Percentiles rank a stretch among this genome's conserved stretches.
phyloP scores from a whole-genome alignment of 306 rosid genomes.

The Prunus mira region DNA sequence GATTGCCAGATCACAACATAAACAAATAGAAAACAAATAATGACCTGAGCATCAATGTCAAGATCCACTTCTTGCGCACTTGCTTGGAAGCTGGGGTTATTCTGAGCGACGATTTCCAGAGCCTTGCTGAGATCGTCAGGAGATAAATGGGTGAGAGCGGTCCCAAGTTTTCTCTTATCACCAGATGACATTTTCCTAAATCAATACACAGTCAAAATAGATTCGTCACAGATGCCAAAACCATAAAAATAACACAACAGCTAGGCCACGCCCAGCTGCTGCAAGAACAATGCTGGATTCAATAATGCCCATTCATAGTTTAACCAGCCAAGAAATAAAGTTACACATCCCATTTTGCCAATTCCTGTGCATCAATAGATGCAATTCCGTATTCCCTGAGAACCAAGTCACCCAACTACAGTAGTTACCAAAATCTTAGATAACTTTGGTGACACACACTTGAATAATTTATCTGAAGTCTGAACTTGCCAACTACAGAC shows the following conservation, averaged over 20 bases:
- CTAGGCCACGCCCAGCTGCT: background rate
- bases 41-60: constrained; percentile 90
- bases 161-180: constrained; percentile 77
- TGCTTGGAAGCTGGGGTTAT: constrained; percentile 82
- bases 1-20: background rate
- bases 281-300: constrained; percentile 7
- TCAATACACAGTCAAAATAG: constrained; percentile 1
- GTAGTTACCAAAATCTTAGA: background rate
- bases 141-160: constrained; percentile 59
- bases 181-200: constrained; percentile 73
- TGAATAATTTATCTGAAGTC: background rate
- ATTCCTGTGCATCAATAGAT: background rate
- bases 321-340: background rate
- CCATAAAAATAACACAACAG: background rate
- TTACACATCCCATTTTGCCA: background rate
- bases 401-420: background rate
- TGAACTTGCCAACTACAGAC: background rate
- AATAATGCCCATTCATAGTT: background rate
- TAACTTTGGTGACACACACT: background rate
- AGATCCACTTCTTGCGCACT: constrained; percentile 87
- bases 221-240: background rate
- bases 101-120: constrained; percentile 77
- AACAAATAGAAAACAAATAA: background rate
- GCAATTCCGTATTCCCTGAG: background rate
- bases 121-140: constrained; percentile 81